Evolutionary conservation across 768 basidiomycete species (phyloP), one percentile per base, ranked within the genome.

Genomic region (Porpolomopsis calyptriformis): DNA sequence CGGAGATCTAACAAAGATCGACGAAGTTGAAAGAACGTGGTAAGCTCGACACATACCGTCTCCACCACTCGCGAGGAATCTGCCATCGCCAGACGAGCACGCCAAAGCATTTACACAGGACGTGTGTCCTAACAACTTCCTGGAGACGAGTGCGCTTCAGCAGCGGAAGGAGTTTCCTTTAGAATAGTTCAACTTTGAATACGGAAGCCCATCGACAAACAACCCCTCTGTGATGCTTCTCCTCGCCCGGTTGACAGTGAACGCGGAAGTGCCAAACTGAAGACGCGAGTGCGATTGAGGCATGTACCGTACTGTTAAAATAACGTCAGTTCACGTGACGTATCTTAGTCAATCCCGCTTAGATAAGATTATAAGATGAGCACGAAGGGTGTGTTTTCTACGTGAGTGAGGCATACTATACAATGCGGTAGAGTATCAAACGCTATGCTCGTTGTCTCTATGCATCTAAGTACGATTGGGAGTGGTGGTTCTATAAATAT

Each of bases 51-150:
- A 56, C 72, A 49, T 60, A 81, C 80, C 80, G 59, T 84, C 82
- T 26, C 82, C 82, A 23, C 78, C 82, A 53, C 77, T 81, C 2
- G 79, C 80, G 33, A 84, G 57, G 63, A 78, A 81, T 46, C 74
- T 67, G 1, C 77, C 80, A 25, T 74, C 72, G 6, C 69, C 60
- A n/a, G 72, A 71, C 2, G 81, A 82, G 49, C 82, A 82, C 1
- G 68, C 57, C 14, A 84, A 69, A 9, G 71, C 71, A 55, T 84
- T 84, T 36, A 84, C 72, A 57, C 82, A 84, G 8, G 80, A 80
- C 26, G 60, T 66, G 56, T 83, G 82, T 3, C 65, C 72, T 11
- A 49, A 35, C 10, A 73, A 53, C 43, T 62, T 66, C 35, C 70
- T 72, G 52, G 2, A 26, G 22, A 27, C 23, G 26, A 19, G 19